Conservation (phyloP, 2,329 filamentous ascomycete species). For the Ophiostoma tasmaniense region DNA sequence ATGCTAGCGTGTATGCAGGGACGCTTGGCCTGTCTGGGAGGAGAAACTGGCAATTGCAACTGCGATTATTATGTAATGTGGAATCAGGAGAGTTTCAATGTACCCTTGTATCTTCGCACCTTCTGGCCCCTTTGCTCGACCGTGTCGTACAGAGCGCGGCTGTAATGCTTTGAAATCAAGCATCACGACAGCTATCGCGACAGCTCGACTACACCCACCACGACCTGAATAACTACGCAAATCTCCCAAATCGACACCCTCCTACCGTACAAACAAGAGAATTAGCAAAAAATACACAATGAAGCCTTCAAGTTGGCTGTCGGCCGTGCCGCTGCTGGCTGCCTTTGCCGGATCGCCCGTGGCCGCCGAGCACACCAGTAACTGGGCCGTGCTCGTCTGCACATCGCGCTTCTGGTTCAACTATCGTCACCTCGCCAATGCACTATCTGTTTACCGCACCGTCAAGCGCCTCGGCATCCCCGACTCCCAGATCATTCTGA, state of each 20-base stretch:
- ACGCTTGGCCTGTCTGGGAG: not conserved
- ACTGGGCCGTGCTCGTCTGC: slow-evolving; percentile 98
- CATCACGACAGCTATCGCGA: not conserved
- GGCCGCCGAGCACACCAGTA: slow-evolving; percentile 78
- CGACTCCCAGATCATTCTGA: slow-evolving; percentile 97
- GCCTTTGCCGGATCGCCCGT: slow-evolving; percentile 40
- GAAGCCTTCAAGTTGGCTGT: slow-evolving; percentile 40
- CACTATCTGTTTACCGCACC: slow-evolving; percentile 92
- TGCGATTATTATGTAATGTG: not conserved
- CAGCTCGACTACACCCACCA: not conserved
- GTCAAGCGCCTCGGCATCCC: slow-evolving; percentile 97
- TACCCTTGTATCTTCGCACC: not conserved
- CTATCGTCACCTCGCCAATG: slow-evolving; percentile 96
- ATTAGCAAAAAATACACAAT: slow-evolving; percentile 29
- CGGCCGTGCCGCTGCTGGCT: slow-evolving; percentile 33
- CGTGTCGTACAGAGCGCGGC: not conserved
- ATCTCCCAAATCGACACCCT: not conserved
- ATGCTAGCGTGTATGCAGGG: not conserved
- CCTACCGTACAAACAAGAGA: not conserved
- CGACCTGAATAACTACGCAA: not conserved
- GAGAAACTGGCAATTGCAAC: not conserved
- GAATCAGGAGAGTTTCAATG: not conserved
- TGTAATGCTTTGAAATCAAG: slow-evolving; percentile 2
- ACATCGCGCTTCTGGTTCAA: slow-evolving; percentile 99
- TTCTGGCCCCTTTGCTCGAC: not conserved